Base-by-base conservation (phyloP, 1,284 basidiomycete species). In the Polyporus tsugae region DNA sequence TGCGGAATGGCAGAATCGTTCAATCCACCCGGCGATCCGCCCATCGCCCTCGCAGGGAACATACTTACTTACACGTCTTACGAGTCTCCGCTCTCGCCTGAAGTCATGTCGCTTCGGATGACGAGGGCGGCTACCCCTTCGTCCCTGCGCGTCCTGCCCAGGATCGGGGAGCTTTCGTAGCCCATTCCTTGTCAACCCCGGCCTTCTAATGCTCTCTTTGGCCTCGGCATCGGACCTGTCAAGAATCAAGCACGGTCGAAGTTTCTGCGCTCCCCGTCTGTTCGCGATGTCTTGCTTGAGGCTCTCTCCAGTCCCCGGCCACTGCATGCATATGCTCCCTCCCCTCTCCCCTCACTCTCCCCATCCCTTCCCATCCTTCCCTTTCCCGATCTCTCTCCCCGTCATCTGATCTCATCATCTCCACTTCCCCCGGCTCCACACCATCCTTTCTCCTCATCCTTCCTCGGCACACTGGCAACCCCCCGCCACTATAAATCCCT, bases 141-240 rank as follows among this genome's bases (percentile, higher is more conserved):
- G 49, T 22, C 25, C 17, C 17, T 9, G 53, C n/a, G 39, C 11
- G n/a, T n/a, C 38, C 4, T 65, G 53, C 2, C n/a, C 15, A 49
- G 33, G 38, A 11, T 38, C 22, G 25, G 38, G 60, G 17, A 15
- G 61, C 65, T 61, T 58, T 61, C 42, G 29, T 69, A 71, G 67
- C 57, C 38, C 55, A 65, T 58, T 59, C n/a, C 13, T 69, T 71
- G 70, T 71, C 70, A 67, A 39, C 11, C 11, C 7, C 44, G 33
- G 46, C 60, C 39, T 49, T 52, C 59, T 52, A 17, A 49, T 38
- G 38, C 58, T 60, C 10, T 39, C 38, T n/a, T 60, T 22, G 38
- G 52, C 49, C 46, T 46, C 62, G 46, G 42, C 49, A 66, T 57
- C 68, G 61, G 64, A 10, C 19, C 61, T 61, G 62, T 29, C 52